Conservation (phyloP, 2,329 filamentous ascomycete genomes). For the Ceratocystis eucalypticola region DNA sequence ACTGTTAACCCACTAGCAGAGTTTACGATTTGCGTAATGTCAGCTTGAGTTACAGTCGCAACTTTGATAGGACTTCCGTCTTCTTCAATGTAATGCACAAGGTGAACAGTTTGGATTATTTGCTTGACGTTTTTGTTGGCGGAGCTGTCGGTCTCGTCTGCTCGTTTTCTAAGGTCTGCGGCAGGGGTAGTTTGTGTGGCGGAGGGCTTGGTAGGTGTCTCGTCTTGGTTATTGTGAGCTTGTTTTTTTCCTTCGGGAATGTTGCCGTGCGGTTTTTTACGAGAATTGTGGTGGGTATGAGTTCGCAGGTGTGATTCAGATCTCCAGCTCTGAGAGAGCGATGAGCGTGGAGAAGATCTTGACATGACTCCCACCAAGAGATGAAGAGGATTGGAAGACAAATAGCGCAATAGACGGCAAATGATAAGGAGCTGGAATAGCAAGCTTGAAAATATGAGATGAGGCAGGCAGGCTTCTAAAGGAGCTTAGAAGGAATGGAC, state of each 20-base stretch:
- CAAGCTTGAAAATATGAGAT: conserved; percentile 1
- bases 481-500: conserved; percentile 17
- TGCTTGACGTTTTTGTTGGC: conserved; percentile 27
- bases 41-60: conserved; percentile 31
- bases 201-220: not conserved
- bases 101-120: conserved; percentile 42
- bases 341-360: conserved; percentile 14
- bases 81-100: conserved; percentile 40
- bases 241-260: not conserved
- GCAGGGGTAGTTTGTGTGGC: not conserved
- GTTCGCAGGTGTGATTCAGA: conserved; percentile 11
- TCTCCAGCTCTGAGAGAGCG: conserved; percentile 12
- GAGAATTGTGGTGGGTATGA: conserved; percentile 18
- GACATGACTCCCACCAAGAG: conserved; percentile 11
- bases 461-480: conserved; percentile 11
- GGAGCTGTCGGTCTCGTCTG: not conserved
- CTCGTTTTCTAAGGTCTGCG: conserved; percentile 11
- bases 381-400: not conserved
- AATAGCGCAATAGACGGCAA: not conserved
- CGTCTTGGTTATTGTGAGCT: not conserved
- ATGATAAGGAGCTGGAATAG: not conserved
- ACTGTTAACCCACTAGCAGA: conserved; percentile 29
- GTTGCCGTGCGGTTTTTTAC: conserved; percentile 19
- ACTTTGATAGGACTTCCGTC: conserved; percentile 33
- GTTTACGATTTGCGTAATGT: conserved; percentile 30